Conservation (phyloP, 2,329 filamentous ascomycete species). For the Penicillium rolfsii region DNA sequence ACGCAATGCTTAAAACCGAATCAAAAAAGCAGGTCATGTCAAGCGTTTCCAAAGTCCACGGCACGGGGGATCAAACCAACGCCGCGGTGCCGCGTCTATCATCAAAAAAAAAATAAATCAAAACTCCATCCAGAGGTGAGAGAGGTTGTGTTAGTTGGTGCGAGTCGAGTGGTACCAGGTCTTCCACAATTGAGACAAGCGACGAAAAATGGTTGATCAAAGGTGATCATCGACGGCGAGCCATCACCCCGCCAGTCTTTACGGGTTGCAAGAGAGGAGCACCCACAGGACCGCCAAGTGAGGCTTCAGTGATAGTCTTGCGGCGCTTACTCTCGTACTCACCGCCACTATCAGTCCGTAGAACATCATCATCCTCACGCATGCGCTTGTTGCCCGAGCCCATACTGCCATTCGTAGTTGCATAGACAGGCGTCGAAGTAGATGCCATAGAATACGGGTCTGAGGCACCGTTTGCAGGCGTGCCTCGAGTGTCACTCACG, state of each 20-base stretch:
- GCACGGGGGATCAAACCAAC: slow-evolving; percentile 2
- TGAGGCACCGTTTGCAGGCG: slow-evolving; percentile 64
- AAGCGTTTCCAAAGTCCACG: slow-evolving; percentile 14
- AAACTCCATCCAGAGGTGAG: slow-evolving; percentile 21
- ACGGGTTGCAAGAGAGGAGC: slow-evolving; percentile 48
- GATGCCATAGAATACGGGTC: slow-evolving; percentile 73
- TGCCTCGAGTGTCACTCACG: slow-evolving; percentile 76
- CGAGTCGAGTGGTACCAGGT: background rate
- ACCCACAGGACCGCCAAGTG: slow-evolving; percentile 51
- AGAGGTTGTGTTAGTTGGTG: background rate
- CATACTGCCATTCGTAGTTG: slow-evolving; percentile 67
- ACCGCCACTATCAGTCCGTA: slow-evolving; percentile 64
- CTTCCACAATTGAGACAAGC: background rate
- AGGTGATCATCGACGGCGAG: slow-evolving; percentile 42
- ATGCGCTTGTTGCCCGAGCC: slow-evolving; percentile 60
- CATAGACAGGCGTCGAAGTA: slow-evolving; percentile 59
- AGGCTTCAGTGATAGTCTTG: slow-evolving; percentile 71
- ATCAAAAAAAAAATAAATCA: slow-evolving; percentile 20
- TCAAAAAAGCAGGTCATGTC: slow-evolving; percentile 13
- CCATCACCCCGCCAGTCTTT: slow-evolving; percentile 48
- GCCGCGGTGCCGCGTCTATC: slow-evolving; percentile 25
- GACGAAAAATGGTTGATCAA: background rate
- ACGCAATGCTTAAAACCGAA: slow-evolving; percentile 12
- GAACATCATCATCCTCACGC: slow-evolving; percentile 66
- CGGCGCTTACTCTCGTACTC: slow-evolving; percentile 73